Base-by-base conservation (phyloP, 208 protist genomes). In the Leptomonas pyrrhocoris region DNA sequence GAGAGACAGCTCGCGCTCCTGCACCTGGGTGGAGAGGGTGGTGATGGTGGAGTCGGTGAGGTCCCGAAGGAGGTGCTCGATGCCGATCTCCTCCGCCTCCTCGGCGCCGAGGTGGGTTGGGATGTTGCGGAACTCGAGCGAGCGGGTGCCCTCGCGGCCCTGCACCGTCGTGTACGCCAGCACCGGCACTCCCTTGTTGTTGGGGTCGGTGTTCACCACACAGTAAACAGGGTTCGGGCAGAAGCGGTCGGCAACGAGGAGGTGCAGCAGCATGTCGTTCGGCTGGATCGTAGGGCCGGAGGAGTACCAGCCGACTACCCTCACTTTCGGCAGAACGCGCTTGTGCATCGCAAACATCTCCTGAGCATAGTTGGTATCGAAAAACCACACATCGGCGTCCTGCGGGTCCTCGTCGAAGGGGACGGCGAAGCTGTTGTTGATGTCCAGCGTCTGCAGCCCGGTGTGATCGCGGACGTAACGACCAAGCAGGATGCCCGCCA, bases 271-370 rank as follows among this genome's bases (percentile, higher is more conserved):
- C 74, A 99, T 90, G 79, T 99, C 98, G 73, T 97, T 97, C 23
- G 80, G 68, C 67, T 97, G 88, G 38, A 99, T 98, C 16, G 85
- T 88, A 30, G 98, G 98, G 11, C 98, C 98, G 42, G 98, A 99
- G 68, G 96, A 98, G 86, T 99, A 99, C 99, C 99, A 99, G 23
- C 99, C 99, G 16, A 99, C 97, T 42, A 99, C 90, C 72, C 90
- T 93, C 66, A 99, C 97, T 63, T 90, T 78, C n/a, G 98, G 97
- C 88, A 98, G 97, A 40, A 99, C 98, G 80, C 99, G 99, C 51
- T 96, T 95, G 81, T 99, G 98, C 98, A 99, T 99, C 27, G 57
- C 63, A 64, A 96, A 99, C 98, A 99, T 99, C 54, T 98, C 93
- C 83, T 97, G 87, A 0, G 90, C 89, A 75, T 96, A 96, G 77